These are phyloP conservation scores for Tylopilus felleus DNA, from an alignment of 768 basidiomycete genomes.

Conservation along the genomic window DNA sequence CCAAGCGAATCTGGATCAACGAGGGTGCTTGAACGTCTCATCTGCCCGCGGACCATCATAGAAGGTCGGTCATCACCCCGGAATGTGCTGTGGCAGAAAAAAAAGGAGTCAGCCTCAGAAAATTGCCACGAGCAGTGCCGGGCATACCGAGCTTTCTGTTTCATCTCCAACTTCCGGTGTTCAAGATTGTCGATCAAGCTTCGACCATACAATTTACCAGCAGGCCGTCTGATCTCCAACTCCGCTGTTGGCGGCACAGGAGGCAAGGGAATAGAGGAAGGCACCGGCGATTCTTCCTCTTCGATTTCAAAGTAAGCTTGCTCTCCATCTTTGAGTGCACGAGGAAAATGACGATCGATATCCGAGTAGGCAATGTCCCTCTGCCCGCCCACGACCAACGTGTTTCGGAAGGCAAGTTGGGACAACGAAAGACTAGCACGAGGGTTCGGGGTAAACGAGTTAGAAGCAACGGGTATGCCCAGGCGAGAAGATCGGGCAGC, in stretches of 20 bases:
- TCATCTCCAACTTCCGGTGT: conserved; percentile 75
- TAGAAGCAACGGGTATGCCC: conserved; percentile 45
- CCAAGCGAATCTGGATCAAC: conserved; percentile 68
- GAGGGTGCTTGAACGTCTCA: conserved; percentile 59
- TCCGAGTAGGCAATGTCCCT: conserved; percentile 60
- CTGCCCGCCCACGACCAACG: conserved; percentile 66
- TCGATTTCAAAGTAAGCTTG: conserved; percentile 53
- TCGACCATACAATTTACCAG: conserved; percentile 83
- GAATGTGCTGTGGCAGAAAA: conserved; percentile 59
- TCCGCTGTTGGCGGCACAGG: conserved; percentile 33
- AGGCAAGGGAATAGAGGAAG: conserved; percentile 30
- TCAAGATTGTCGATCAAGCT: conserved; percentile 92
- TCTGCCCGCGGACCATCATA: conserved; percentile 79
- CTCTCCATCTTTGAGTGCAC: conserved; percentile 77
- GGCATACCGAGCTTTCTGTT: conserved; percentile 77
- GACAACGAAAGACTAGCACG: conserved; percentile 67
- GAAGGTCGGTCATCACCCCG: conserved; percentile 84
- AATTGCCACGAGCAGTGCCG: neutral
- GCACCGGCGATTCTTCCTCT: conserved; percentile 35
- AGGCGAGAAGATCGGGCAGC: conserved; percentile 61
- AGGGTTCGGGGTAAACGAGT: conserved; percentile 79
- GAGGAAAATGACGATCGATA: conserved; percentile 57
- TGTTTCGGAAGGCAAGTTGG: conserved; percentile 84
- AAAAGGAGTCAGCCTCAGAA: conserved; percentile 5
- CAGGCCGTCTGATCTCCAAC: conserved; percentile 42